phyloP scores from a whole-genome alignment of 345 rosid species.

The Eutrema yunnanense region DNA sequence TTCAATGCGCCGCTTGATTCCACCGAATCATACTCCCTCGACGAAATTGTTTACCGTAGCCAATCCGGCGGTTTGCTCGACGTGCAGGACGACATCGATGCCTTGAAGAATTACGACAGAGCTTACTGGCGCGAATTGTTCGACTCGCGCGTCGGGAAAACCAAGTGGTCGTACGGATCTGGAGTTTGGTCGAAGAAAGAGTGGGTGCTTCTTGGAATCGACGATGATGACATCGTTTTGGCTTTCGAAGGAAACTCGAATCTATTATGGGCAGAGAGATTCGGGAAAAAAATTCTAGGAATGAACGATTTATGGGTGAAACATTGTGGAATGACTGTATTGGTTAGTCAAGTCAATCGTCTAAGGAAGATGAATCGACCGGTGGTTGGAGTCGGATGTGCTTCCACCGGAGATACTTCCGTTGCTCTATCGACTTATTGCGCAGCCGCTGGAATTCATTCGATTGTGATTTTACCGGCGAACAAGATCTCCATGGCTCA shows the following conservation, averaged over 20 bases:
- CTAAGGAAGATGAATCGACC: conserved; percentile 57
- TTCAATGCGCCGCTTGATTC: conserved; percentile 45
- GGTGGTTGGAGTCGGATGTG: conserved; percentile 75
- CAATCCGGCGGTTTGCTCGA: conserved; percentile 67
- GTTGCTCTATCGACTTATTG: conserved; percentile 78
- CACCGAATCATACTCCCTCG: conserved; percentile 62
- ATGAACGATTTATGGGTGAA: conserved; percentile 86
- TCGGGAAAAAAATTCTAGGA: conserved; percentile 51
- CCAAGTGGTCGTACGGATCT: conserved; percentile 75
- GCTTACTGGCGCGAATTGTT: conserved; percentile 59
- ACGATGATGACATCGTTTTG: conserved; percentile 61
- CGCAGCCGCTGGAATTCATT: conserved; percentile 72
- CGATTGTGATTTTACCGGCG: conserved; percentile 66
- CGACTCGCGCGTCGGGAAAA: conserved; percentile 69
- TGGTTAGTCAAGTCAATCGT: conserved; percentile 80
- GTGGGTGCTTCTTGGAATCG: conserved; percentile 73
- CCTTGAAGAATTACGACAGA: conserved; percentile 49
- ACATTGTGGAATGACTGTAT: conserved; percentile 83
- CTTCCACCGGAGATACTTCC: conserved; percentile 83
- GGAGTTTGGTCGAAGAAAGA: conserved; percentile 89
- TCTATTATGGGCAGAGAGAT: conserved; percentile 80
- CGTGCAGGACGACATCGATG: conserved; percentile 61
- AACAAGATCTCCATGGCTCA: conserved; percentile 82
- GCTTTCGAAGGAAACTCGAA: conserved; percentile 84
- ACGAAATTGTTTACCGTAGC: conserved; percentile 69